Evolutionary conservation across 108 stramenopile species (phyloP).

Genomic region (Bacterosira constricta): DNA sequence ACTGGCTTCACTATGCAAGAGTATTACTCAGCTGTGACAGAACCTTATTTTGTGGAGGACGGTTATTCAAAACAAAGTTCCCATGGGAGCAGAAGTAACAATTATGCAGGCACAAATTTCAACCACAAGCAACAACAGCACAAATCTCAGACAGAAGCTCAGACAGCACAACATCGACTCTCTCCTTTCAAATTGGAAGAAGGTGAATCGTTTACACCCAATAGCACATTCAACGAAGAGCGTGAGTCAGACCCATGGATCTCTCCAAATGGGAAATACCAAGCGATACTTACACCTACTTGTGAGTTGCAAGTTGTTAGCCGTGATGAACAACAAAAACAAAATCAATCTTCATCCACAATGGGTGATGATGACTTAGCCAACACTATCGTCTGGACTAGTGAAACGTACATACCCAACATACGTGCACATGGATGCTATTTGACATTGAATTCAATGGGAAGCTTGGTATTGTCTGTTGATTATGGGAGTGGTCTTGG

Average conservation of each 20-base stretch:
- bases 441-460: slow-evolving; percentile 44
- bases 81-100: not conserved
- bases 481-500: slow-evolving; percentile 54
- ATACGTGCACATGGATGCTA: slow-evolving; percentile 48
- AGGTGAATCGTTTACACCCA: slow-evolving; percentile 33
- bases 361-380: slow-evolving; percentile 7
- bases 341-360: not conserved
- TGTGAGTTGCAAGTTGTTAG: slow-evolving; percentile 64
- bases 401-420: slow-evolving; percentile 52
- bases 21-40: slow-evolving; percentile 60
- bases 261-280: slow-evolving; percentile 65
- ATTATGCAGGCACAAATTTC: slow-evolving; percentile 1
- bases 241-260: slow-evolving; percentile 31
- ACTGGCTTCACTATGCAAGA: slow-evolving; percentile 50
- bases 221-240: not conserved
- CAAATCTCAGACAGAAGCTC: slow-evolving; percentile 13
- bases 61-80: slow-evolving; percentile 44
- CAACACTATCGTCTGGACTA: slow-evolving; percentile 50
- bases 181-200: slow-evolving; percentile 38
- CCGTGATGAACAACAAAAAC: slow-evolving; percentile 7
- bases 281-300: slow-evolving; percentile 58
- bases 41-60: slow-evolving; percentile 67
- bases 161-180: slow-evolving; percentile 41
- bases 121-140: slow-evolving; percentile 6
- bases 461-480: slow-evolving; percentile 34